Evolutionary conservation across 306 rosid genomes (phyloP), one percentile per base, ranked within the genome.

Genomic region (Prunus kanzakura): DNA sequence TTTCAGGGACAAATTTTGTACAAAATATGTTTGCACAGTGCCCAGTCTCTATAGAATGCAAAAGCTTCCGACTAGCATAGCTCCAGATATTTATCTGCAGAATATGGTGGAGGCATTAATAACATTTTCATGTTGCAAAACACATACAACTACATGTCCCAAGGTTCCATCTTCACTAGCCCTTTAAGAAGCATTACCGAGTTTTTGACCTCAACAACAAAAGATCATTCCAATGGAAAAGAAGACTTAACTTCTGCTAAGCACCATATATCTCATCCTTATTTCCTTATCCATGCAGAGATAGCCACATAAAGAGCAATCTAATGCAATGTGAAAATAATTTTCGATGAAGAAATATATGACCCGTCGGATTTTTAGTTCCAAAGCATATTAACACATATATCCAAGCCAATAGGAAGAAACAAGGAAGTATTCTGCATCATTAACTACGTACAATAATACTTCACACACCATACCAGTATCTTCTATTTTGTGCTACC

Each of bases 61-160:
- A 69, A 79, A 96, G 92, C 46, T 82, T 88, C 75, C 71, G 82
- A 49, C 86, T 80, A 65, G 86, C 43, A 71, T 91, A 89, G 90
- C 88, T 92, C 99, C 99, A 95, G 64, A 95, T 87, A 82, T 95
- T 95, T 41, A 95, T 87, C 99, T 95, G 93, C 85, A 82, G 74
- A 78, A 82, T 67, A 74, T 56, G 72, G 49, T 51, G 74, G 45
- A 51, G 56, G 67, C 78, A 70, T 80, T 54, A 76, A 80, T 65
- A 60, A 69, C 67, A 61, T 50, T 69, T 51, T 72, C 69, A 71
- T 18, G 35, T 29, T n/a, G 75, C 64, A 70, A 74, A 45, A 69
- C 41, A 63, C 46, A n/a, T 4, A 41, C 12, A 23, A 45, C 67
- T 6, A 13, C 10, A 72, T 41, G 20, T 16, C 76, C 19, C 52